Evolutionary conservation across 148 eudicot genomes (phyloP), one percentile per base, ranked within the genome.

Genomic region (Persicaria maculosa): DNA sequence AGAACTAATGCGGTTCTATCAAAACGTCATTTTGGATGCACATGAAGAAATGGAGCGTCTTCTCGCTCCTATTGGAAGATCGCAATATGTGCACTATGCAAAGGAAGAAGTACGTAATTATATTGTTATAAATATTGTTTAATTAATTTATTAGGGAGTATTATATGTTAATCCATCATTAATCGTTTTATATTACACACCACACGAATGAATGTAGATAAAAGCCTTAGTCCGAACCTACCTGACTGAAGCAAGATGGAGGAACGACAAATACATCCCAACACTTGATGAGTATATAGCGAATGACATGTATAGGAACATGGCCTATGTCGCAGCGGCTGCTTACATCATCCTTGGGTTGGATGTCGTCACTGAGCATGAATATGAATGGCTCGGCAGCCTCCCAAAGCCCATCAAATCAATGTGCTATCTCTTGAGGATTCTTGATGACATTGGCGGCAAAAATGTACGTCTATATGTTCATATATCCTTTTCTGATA

Each of bases 361-460:
- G 77, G 78, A 74, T n/a, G n/a, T 70, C n/a, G 83, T 55, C 31
- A 69, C 74, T 0, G 50, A 54, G 8, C 52, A 73, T 3, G 80
- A 50, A 12, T 72, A 77, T 77, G 77, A 80, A 46, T 80, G 82
- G 82, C 43, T 20, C 3, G 9, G 43, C 16, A 14, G 44, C 1
- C 67, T 62, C 36, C 78, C 79, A 0, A 72, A 72, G 59, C 20
- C 68, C 2, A 44, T 80, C 20, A 48, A 10, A 72, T 74, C 79
- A 4, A 9, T 50, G 5, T 57, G 71, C 22, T 16, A 61, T 0
- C 77, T 74, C 17, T 70, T 43, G 40, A 74, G 83, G 57, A 77
- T 81, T 36, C 40, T 77, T 40, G 74, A 77, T 72, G 83, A 81
- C 80, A 81, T 81, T 52, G 78, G 47, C 16, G 69, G 78, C 22